phyloP scores from a whole-genome alignment of 108 stramenopile genomes.

The Cyclotella atomus region DNA sequence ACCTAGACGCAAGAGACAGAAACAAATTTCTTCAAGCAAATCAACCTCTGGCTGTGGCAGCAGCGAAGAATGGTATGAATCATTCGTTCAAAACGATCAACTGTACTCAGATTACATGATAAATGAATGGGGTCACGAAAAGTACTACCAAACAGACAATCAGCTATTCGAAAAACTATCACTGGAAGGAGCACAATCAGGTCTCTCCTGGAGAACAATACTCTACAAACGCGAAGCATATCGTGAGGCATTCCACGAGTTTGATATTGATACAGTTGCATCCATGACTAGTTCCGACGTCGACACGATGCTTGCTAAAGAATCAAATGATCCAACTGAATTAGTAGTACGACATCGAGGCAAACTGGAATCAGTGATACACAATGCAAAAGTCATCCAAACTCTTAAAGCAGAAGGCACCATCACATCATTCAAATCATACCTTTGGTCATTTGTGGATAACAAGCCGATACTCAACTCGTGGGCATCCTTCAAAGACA shows the following conservation, averaged over 20 bases:
- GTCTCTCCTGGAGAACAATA: conserved; percentile 75
- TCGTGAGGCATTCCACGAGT: conserved; percentile 59
- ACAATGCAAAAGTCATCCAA: conserved; percentile 28
- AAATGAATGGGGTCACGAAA: conserved; percentile 66
- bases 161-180: conserved; percentile 71
- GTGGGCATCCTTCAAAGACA: conserved; percentile 25
- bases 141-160: conserved; percentile 45
- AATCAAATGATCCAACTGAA: conserved; percentile 22
- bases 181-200: conserved; percentile 77
- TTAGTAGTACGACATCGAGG: conserved; percentile 65
- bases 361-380: conserved; percentile 30
- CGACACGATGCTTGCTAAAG: conserved; percentile 25
- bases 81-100: conserved; percentile 60
- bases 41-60: no score
- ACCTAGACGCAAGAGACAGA: background rate
- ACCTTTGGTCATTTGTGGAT: conserved; percentile 69
- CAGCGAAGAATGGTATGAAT: conserved; percentile 45
- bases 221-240: conserved; percentile 72
- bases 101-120: conserved; percentile 63
- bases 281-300: conserved; percentile 54
- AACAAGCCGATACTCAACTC: conserved; percentile 66
- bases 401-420: conserved; percentile 3
- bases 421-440: conserved; percentile 21
- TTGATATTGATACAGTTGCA: conserved; percentile 68
- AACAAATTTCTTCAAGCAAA: no score